Evolutionary conservation across 164 flowering plant genomes (phyloP).

Genomic region (Macadamia integrifolia): DNA sequence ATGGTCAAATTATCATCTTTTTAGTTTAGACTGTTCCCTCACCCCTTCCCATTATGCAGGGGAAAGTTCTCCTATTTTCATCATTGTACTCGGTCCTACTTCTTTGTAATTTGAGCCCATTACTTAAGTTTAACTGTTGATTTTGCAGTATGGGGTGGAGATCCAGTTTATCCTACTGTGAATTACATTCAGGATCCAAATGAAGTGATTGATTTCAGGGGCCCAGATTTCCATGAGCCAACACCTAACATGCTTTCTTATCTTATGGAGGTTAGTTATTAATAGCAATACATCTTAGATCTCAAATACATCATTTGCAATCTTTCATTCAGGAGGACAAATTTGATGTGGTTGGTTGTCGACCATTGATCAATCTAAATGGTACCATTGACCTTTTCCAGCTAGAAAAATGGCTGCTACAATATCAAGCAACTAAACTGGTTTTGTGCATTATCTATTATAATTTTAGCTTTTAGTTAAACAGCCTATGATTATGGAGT

Average conservation of each 20-base stretch:
- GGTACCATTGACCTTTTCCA: no score
- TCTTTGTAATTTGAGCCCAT: not conserved
- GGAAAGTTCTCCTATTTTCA: no score
- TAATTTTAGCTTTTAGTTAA: no score
- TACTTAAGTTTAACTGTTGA: constrained; percentile 6
- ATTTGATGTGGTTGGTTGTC: not conserved
- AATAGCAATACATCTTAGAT: not conserved
- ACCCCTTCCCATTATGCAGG: no score
- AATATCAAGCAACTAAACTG: no score
- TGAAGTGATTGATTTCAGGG: constrained; percentile 79
- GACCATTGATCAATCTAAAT: no score
- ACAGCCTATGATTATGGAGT: no score
- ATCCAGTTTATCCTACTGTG: constrained; percentile 94
- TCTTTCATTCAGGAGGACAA: not conserved
- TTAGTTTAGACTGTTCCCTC: no score
- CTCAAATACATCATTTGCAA: not conserved
- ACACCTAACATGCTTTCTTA: constrained; percentile 68
- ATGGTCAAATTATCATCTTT: not conserved
- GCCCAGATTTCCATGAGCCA: constrained; percentile 93
- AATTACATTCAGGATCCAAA: constrained; percentile 94
- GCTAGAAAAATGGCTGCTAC: no score
- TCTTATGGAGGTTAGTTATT: constrained; percentile 69
- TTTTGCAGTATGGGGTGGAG: constrained; percentile 97
- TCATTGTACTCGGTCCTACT: no score
- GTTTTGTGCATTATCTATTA: no score